Conservation (phyloP, 495 filamentous ascomycete genomes). For the Diplogelasinospora grovesii region DNA sequence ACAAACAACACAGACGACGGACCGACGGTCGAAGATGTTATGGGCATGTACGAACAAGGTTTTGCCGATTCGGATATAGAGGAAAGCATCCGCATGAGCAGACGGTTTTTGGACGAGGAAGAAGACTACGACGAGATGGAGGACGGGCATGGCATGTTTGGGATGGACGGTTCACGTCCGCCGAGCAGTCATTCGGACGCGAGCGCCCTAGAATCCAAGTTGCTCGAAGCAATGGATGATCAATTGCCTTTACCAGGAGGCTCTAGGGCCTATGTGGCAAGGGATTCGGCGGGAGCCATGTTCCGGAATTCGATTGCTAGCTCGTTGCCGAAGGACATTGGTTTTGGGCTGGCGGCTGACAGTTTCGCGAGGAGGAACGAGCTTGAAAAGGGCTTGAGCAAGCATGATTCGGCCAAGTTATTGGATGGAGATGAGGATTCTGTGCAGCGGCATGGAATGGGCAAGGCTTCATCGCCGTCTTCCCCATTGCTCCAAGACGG, state of each 20-base stretch:
- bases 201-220: slow-evolving; percentile 28
- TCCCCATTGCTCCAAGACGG: neutral
- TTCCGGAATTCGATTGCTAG: slow-evolving; percentile 27
- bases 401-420: slow-evolving; percentile 28
- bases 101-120: slow-evolving; percentile 26
- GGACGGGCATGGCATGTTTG: slow-evolving; percentile 11
- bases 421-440: slow-evolving; percentile 19
- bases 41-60: slow-evolving; percentile 86
- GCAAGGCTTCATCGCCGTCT: slow-evolving; percentile 5
- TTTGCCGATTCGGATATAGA: slow-evolving; percentile 55
- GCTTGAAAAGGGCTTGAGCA: slow-evolving; percentile 12
- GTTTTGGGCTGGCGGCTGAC: slow-evolving; percentile 21
- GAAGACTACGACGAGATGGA: slow-evolving; percentile 27
- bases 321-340: slow-evolving; percentile 27
- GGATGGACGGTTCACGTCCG: slow-evolving; percentile 19
- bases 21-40: slow-evolving; percentile 85
- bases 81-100: slow-evolving; percentile 26
- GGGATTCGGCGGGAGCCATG: slow-evolving; percentile 36
- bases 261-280: slow-evolving; percentile 14
- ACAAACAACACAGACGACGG: slow-evolving; percentile 56
- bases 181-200: slow-evolving; percentile 25
- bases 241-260: slow-evolving; percentile 24
- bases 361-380: slow-evolving; percentile 14
- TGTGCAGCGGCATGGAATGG: neutral
- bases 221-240: slow-evolving; percentile 42